phyloP scores from a whole-genome alignment of 805 yeast species.

The Yarrowia hollandica region DNA sequence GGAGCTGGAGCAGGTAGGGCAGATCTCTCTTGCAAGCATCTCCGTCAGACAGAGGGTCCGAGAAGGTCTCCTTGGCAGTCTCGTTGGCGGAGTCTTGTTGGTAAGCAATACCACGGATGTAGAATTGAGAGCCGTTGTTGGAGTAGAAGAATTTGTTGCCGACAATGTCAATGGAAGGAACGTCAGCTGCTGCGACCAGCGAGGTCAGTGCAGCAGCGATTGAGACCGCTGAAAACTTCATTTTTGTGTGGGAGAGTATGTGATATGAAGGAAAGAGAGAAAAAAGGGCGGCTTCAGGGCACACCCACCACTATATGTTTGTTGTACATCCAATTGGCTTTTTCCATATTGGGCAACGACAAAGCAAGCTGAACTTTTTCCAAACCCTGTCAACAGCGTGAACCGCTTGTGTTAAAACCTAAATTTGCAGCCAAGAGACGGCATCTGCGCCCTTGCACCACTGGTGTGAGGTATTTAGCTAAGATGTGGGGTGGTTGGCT shows the following conservation, averaged over 20 bases:
- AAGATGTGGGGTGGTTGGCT: not conserved
- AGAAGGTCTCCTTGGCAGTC: slow-evolving; percentile 51
- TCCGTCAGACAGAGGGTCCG: slow-evolving; percentile 77
- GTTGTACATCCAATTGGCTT: not conserved
- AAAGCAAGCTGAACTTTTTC: slow-evolving; percentile 11
- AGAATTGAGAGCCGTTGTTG: slow-evolving; percentile 76
- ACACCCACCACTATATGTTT: not conserved
- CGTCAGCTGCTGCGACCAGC: slow-evolving; percentile 33
- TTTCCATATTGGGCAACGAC: slow-evolving; percentile 23
- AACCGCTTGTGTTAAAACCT: no score
- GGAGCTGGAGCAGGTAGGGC: slow-evolving; percentile 66
- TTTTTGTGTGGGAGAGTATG: slow-evolving; percentile 32
- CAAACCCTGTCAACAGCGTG: not conserved
- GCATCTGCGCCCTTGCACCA: slow-evolving; percentile 14
- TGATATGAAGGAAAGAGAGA: not conserved
- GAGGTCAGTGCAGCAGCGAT: slow-evolving; percentile 32
- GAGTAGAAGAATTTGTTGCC: slow-evolving; percentile 79
- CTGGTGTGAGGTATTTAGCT: slow-evolving; percentile 3
- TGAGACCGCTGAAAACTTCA: slow-evolving; percentile 37
- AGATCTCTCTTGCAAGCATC: slow-evolving; percentile 76
- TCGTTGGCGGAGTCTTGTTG: slow-evolving; percentile 65
- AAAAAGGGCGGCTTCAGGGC: not conserved
- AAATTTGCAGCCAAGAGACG: slow-evolving; percentile 4
- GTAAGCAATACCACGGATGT: slow-evolving; percentile 83
- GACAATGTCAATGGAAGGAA: slow-evolving; percentile 56